A percentile compares a stretch with the other conserved stretches of the same genome.
Conservation (phyloP, 768 basidiomycete genomes). For the Phaeotremella skinneri region DNA sequence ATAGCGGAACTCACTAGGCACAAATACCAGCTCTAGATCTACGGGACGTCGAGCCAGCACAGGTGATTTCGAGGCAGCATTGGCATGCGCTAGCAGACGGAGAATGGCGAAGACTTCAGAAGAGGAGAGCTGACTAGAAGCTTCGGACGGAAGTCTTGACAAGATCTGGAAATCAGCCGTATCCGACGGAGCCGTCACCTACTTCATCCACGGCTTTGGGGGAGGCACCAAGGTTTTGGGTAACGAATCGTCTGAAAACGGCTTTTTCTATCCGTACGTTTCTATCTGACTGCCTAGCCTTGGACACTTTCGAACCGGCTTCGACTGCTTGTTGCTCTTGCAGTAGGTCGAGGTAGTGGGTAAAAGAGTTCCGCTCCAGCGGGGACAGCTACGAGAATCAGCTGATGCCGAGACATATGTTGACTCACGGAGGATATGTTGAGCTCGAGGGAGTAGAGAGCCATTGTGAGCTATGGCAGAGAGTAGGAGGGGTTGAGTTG, state of each 20-base stretch:
- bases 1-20: neutral
- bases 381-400: neutral
- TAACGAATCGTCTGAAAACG: neutral
- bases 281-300: neutral
- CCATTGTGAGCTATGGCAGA: neutral
- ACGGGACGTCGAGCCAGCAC: neutral
- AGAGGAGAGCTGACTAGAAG: constrained; percentile 2
- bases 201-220: neutral
- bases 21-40: neutral
- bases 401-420: neutral
- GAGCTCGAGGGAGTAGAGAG: neutral
- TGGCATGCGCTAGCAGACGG: neutral
- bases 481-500: neutral
- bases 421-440: neutral
- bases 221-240: neutral
- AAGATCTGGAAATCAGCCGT: neutral
- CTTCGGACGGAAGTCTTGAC: neutral
- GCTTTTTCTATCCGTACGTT: neutral
- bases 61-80: neutral
- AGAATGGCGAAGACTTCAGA: neutral
- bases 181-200: neutral
- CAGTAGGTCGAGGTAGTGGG: neutral
- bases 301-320: neutral
- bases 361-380: neutral
- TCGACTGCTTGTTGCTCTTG: neutral